phyloP scores from a whole-genome alignment of 2,329 filamentous ascomycete species.

The Aurifilum marmelostoma region DNA sequence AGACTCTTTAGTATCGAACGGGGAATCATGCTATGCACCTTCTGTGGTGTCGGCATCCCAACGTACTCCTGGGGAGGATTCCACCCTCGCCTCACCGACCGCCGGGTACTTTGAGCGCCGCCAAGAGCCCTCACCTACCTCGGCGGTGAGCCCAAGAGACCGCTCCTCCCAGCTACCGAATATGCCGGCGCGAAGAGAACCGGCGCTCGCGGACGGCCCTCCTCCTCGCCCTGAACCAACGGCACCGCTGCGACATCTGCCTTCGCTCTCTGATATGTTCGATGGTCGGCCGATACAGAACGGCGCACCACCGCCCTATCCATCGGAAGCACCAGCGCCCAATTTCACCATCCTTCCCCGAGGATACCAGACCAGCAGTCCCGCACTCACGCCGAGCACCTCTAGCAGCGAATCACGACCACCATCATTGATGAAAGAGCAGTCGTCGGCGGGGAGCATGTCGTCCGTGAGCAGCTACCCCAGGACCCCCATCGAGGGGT shows the following conservation, averaged over 20 bases:
- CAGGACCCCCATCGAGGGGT: conserved; percentile 53
- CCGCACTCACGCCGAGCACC: conserved; percentile 35
- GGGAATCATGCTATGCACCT: conserved; percentile 50
- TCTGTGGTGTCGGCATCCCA: conserved; percentile 42
- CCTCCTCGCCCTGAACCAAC: conserved; percentile 37
- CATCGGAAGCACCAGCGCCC: conserved; percentile 28
- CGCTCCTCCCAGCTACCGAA: conserved; percentile 32
- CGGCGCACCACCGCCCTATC: conserved; percentile 13
- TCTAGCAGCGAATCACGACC: conserved; percentile 38
- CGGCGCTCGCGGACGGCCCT: conserved; percentile 35
- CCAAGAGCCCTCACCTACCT: conserved; percentile 36
- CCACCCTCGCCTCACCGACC: conserved; percentile 46
- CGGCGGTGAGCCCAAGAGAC: conserved; percentile 34
- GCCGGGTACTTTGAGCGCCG: conserved; percentile 42
- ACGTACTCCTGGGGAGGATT: conserved; percentile 47
- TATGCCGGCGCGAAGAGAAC: conserved; percentile 30
- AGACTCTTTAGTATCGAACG: conserved; percentile 50
- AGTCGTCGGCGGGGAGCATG: conserved; percentile 49
- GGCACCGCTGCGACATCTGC: conserved; percentile 43
- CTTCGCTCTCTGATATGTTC: conserved; percentile 53
- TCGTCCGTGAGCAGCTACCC: conserved; percentile 47
- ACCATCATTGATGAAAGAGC: conserved; percentile 50
- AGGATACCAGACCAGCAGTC: conserved; percentile 33
- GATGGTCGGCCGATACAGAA: conserved; percentile 40
- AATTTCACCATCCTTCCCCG: conserved; percentile 26